Conservation (phyloP, 768 basidiomycete species). For the Omphalotus guepiniiformis region DNA sequence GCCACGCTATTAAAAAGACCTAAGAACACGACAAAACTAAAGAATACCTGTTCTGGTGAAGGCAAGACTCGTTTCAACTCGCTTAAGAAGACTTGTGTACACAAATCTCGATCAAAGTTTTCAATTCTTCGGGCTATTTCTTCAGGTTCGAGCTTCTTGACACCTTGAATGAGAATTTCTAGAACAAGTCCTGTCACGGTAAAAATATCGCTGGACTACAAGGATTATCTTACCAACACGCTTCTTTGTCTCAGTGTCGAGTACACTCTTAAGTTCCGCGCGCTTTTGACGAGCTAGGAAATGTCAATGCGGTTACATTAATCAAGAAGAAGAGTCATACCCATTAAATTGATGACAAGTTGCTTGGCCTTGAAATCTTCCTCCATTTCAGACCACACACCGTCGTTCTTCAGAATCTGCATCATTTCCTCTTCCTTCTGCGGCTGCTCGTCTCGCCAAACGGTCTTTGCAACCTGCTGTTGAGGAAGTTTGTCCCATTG, state of each 20-base stretch:
- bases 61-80: conserved; percentile 87
- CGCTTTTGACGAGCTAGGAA: conserved; percentile 71
- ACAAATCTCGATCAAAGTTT: conserved; percentile 82
- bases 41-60: conserved; percentile 76
- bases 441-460: conserved; percentile 74
- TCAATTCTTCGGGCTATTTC: conserved; percentile 81
- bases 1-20: background rate
- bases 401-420: conserved; percentile 74
- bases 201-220: background rate
- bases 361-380: conserved; percentile 97
- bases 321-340: conserved; percentile 36
- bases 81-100: conserved; percentile 84
- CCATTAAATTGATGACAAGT: conserved; percentile 84
- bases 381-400: conserved; percentile 95
- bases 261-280: conserved; percentile 86
- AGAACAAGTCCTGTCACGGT: background rate
- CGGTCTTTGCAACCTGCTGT: conserved; percentile 75
- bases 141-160: conserved; percentile 80
- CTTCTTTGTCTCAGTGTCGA: conserved; percentile 89
- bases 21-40: background rate
- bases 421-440: conserved; percentile 78
- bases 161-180: conserved; percentile 93
- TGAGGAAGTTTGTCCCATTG: conserved; percentile 99
- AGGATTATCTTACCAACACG: conserved; percentile 68
- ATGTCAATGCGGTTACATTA: conserved; percentile 10